Conservation (phyloP, 2,329 filamentous ascomycete species). For the Hirsutella thompsonii region DNA sequence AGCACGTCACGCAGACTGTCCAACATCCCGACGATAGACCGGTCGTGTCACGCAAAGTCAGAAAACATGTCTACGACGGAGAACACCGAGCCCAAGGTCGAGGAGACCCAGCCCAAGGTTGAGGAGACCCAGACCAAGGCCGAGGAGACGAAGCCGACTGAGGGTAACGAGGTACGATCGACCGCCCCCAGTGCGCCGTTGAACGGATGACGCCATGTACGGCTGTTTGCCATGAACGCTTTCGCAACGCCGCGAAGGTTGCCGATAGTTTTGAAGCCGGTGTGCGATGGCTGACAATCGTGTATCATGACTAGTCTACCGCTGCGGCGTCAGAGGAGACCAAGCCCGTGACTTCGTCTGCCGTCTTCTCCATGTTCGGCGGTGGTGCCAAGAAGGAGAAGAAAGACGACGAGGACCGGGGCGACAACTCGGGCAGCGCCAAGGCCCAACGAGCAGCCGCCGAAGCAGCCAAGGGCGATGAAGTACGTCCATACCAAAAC, state of each 20-base stretch:
- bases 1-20: background rate
- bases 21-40: background rate
- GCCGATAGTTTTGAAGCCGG: no score
- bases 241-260: background rate
- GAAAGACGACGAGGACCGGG: constrained; percentile 74
- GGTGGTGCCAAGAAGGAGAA: constrained; percentile 95
- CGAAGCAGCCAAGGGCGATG: constrained; percentile 41
- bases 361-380: constrained; percentile 97
- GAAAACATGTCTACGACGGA: constrained; percentile 35
- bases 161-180: constrained; percentile 14
- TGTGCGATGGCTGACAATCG: background rate
- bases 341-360: constrained; percentile 38
- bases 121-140: constrained; percentile 8
- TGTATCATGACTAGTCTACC: background rate
- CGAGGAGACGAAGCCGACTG: constrained; percentile 6
- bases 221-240: background rate
- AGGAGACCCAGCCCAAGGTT: constrained; percentile 23
- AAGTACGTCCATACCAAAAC: constrained; percentile 28
- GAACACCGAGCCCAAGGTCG: constrained; percentile 41
- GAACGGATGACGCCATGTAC: background rate
- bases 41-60: background rate
- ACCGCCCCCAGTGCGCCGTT: background rate
- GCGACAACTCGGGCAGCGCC: constrained; percentile 79
- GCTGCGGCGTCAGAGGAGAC: constrained; percentile 8
- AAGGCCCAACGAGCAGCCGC: constrained; percentile 62